Conservation (phyloP, 1,284 basidiomycete genomes). For the Sanghuangporus sanghuang region DNA sequence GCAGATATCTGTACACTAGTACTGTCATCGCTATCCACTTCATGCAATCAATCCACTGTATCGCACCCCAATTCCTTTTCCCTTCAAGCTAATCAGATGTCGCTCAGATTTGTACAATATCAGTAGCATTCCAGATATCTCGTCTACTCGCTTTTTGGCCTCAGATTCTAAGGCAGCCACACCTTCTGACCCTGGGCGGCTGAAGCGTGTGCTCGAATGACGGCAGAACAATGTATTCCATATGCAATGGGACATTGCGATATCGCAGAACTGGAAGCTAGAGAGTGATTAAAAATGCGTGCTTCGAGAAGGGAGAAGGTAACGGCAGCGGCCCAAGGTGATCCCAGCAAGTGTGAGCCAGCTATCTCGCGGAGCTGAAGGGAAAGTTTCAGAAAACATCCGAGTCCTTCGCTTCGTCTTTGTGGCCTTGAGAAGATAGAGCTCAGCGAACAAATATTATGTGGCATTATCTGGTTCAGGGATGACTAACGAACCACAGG, state of each 20-base stretch:
- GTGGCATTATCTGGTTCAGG: background rate
- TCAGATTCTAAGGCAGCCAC: background rate
- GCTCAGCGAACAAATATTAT: background rate
- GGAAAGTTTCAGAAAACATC: background rate
- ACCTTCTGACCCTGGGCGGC: background rate
- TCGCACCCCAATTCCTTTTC: background rate
- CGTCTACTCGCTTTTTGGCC: background rate
- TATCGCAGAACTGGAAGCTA: background rate
- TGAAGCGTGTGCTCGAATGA: background rate
- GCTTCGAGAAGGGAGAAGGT: background rate
- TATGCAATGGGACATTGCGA: background rate
- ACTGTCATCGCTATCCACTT: background rate
- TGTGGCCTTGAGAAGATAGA: background rate
- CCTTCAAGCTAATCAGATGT: background rate
- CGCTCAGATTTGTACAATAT: background rate
- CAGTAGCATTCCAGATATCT: background rate
- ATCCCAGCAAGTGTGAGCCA: background rate
- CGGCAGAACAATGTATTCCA: background rate
- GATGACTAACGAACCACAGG: background rate
- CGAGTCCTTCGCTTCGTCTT: background rate
- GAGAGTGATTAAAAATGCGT: background rate
- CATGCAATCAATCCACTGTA: background rate
- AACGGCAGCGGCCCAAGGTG: background rate
- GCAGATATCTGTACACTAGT: background rate
- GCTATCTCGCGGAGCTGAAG: background rate